Conservation (phyloP, 1,139 yeast species). For the Protomyces lactucae-debilis region DNA sequence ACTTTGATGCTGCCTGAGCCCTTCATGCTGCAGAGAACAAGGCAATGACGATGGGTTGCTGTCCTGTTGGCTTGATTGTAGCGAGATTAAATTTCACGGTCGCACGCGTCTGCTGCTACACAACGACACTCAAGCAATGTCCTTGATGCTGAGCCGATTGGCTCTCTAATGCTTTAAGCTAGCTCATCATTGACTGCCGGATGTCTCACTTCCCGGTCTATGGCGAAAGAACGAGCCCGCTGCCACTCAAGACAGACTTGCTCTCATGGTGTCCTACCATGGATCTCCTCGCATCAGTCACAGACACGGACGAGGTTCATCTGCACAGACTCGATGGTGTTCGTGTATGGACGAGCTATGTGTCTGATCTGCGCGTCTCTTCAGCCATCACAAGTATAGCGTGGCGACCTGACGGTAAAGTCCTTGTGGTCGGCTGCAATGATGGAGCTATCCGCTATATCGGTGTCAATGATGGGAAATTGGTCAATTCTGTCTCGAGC, state of each 20-base stretch:
- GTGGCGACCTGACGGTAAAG: slow-evolving; percentile 34
- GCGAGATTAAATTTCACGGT: too few species aligned
- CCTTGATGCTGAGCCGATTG: too few species aligned
- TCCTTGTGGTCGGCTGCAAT: slow-evolving; percentile 32
- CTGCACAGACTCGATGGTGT: slow-evolving; percentile 33
- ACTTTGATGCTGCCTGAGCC: slow-evolving; percentile 50
- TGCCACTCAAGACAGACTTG: slow-evolving; percentile 23
- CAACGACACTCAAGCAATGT: too few species aligned
- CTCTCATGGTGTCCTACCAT: slow-evolving; percentile 34
- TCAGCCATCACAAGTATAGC: slow-evolving; percentile 23
- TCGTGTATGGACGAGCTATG: slow-evolving; percentile 33
- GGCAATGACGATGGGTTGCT: too few species aligned
- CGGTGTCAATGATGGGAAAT: slow-evolving; percentile 33
- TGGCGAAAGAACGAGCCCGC: slow-evolving; percentile 29
- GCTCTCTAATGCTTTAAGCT: too few species aligned
- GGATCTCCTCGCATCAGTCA: slow-evolving; percentile 33
- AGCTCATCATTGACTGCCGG: too few species aligned
- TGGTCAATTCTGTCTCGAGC: slow-evolving; percentile 10
- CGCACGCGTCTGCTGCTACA: too few species aligned
- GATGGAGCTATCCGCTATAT: slow-evolving; percentile 30
- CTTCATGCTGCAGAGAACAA: neutral
- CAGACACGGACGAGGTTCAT: slow-evolving; percentile 29
- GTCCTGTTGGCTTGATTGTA: too few species aligned
- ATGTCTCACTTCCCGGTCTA: slow-evolving; percentile 24
- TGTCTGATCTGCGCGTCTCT: slow-evolving; percentile 4